Base-by-base conservation (phyloP, 2,329 filamentous ascomycete species). In the Fusarium sp. region DNA sequence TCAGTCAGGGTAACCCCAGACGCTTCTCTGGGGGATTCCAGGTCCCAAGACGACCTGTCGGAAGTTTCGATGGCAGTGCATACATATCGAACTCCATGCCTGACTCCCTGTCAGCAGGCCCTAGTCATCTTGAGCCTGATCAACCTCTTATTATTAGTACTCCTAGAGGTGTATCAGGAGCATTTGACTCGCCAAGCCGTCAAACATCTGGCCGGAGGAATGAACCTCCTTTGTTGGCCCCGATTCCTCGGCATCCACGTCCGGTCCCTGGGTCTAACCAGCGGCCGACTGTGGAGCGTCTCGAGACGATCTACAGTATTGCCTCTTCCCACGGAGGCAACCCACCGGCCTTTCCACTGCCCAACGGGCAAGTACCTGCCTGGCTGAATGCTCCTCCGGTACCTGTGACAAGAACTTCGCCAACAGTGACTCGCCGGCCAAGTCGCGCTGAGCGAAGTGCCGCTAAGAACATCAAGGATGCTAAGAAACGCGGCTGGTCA, bases 141-240 rank as follows among this genome's bases (percentile, higher is more conserved):
- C 84, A 85, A 56, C 87, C 87, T 6, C 80, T 89, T 27, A 89
- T 89, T 57, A 88, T 90, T 75, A 89, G 87, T 76, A 89, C 87
- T 6, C 87, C 87, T 2, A 83, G 79, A 12, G 87, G 87, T 18
- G 82, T 89, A 11, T 79, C 82, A 0, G 87, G 87, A 5, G 85
- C 84, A 2, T 87, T 84, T 67, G 87, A 89, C 60, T 72, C 79
- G 3, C 83, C 84, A 3, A 74, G 73, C 8, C 78, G 78, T 13
- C 77, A 75, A 30, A 74, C 74, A 20, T 78, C 78, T n/a, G 72
- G 75, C 16, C 76, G 74, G 15, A 76, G 76, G 20, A 74, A 75
- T 4, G 85, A 85, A 40, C 81, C 83, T 2, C 82, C 83, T 3
- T 82, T 89, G 45, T 75, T 87, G 24, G 85, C 87, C 0, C 87